phyloP scores from a whole-genome alignment of 371 early-diverging fungal species.

The Mucor irregularis region DNA sequence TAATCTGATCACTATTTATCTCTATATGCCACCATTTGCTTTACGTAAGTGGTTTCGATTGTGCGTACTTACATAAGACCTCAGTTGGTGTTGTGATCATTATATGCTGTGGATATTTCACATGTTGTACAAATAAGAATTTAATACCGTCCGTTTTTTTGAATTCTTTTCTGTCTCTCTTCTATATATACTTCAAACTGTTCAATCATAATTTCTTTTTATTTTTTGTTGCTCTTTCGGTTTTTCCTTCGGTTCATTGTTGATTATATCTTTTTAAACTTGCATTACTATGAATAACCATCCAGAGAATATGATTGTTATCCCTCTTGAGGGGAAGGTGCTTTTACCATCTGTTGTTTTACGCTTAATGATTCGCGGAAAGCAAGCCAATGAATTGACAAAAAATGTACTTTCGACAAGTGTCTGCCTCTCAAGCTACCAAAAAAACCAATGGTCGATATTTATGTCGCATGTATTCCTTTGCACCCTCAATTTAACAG shows the following conservation, averaged over 20 bases:
- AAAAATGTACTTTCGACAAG: conserved; percentile 27
- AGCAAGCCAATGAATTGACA: conserved; percentile 33
- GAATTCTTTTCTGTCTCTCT: background rate
- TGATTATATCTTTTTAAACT: background rate
- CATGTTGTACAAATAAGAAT: conserved; percentile 16
- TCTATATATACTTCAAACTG: no score
- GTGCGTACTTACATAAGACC: no score
- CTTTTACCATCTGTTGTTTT: conserved; percentile 38
- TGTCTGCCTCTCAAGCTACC: background rate
- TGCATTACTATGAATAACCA: conserved; percentile 1
- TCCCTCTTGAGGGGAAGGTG: conserved; percentile 39
- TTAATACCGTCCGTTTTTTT: conserved; percentile 2
- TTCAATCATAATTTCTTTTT: no score
- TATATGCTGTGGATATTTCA: conserved; percentile 28
- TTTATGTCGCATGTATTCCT: conserved; percentile 31
- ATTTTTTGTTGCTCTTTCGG: background rate
- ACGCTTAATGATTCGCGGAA: conserved; percentile 34
- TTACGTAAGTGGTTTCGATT: no score
- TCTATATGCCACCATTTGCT: no score
- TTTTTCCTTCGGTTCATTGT: no score
- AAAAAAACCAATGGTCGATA: conserved; percentile 1
- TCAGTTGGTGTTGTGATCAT: no score
- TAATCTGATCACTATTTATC: no score
- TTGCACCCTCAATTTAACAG: conserved; percentile 1
- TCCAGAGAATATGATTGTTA: conserved; percentile 26